phyloP scores from a whole-genome alignment of 2,329 filamentous ascomycete species.

The Diplocarpon rosae region DNA sequence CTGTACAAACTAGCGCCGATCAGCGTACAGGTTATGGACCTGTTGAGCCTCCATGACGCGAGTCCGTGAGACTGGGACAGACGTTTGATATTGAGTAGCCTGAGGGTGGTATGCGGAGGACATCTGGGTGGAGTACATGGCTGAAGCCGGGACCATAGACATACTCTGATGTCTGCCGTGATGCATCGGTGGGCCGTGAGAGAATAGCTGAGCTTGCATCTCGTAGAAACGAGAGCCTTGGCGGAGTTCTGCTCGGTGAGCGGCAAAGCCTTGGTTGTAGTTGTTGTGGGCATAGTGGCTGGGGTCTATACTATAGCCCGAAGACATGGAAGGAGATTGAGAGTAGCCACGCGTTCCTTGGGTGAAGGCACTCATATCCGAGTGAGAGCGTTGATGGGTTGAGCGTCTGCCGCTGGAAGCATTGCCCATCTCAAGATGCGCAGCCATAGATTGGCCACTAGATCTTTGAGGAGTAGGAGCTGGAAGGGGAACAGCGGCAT shows the following conservation, averaged over 20 bases:
- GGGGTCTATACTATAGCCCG: background rate
- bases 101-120: slow-evolving; percentile 1
- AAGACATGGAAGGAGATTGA: slow-evolving; percentile 1
- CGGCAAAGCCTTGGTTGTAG: slow-evolving; percentile 1
- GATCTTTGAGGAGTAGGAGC: slow-evolving; percentile 21
- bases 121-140: background rate
- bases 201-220: slow-evolving; percentile 1
- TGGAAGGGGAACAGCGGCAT: slow-evolving; percentile 13
- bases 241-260: background rate
- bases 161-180: slow-evolving; percentile 6
- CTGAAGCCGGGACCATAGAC: background rate
- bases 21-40: background rate
- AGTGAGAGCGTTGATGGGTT: slow-evolving; percentile 24
- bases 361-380: slow-evolving; percentile 18
- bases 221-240: slow-evolving; percentile 1
- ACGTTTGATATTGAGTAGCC: background rate
- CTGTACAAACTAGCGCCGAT: background rate
- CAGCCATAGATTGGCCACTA: slow-evolving; percentile 16
- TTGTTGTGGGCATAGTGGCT: slow-evolving; percentile 1
- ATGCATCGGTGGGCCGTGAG: background rate
- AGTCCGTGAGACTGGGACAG: background rate
- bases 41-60: slow-evolving; percentile 2
- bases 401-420: slow-evolving; percentile 8
- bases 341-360: slow-evolving; percentile 7
- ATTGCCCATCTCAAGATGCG: slow-evolving; percentile 17